Conservation (phyloP, 108 stramenopile genomes). For the Cyclotella atomus region DNA sequence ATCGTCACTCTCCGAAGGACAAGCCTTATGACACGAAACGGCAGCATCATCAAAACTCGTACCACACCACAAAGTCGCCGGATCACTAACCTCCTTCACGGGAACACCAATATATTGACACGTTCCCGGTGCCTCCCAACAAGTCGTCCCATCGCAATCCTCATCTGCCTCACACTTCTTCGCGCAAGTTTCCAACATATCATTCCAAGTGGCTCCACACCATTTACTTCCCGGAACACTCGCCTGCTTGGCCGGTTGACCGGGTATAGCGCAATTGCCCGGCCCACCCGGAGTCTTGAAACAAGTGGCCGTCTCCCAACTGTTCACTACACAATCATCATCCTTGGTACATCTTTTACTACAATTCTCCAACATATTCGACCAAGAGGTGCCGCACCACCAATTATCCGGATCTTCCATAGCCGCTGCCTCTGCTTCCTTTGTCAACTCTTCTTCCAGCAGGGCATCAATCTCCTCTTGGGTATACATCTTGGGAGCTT, state of each 20-base stretch:
- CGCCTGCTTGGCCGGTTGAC: constrained; percentile 25
- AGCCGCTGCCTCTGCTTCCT: constrained; percentile 28
- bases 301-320: constrained; percentile 35
- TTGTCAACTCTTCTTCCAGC: constrained; percentile 18
- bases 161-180: constrained; percentile 37
- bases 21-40: constrained; percentile 29
- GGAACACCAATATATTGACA: constrained; percentile 44
- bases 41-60: constrained; percentile 28
- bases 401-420: constrained; percentile 44
- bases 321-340: constrained; percentile 28
- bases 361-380: constrained; percentile 46
- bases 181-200: constrained; percentile 45
- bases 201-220: constrained; percentile 47
- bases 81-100: constrained; percentile 25
- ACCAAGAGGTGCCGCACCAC: constrained; percentile 45
- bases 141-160: constrained; percentile 34
- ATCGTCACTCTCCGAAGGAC: constrained; percentile 34
- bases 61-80: constrained; percentile 42
- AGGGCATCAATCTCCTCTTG: constrained; percentile 35
- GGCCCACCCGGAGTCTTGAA: constrained; percentile 41
- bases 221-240: constrained; percentile 14
- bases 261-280: constrained; percentile 38
- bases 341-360: constrained; percentile 33
- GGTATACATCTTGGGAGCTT: constrained; percentile 25
- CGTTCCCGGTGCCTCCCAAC: constrained; percentile 45